Evolutionary conservation across 768 basidiomycete genomes (phyloP), one percentile per base, ranked within the genome.

Genomic region (Multifurca ochricompacta): DNA sequence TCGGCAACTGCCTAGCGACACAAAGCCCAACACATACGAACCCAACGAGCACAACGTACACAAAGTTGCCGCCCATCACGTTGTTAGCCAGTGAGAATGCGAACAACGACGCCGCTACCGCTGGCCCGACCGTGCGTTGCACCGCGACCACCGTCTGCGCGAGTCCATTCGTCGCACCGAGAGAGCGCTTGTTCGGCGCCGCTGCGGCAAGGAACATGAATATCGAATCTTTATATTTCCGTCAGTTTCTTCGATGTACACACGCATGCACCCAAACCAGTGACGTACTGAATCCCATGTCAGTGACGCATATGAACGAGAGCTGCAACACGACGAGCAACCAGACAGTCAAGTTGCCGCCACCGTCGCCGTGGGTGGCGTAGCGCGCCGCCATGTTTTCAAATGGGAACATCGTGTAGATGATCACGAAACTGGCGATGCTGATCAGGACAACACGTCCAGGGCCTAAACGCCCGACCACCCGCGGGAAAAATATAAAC

Each of bases 141-240:
- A 72, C 62, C 25, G 71, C 71, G 37, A 70, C 66, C 25, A 64
- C 53, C 52, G 65, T 63, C 74, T 75, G 65, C 31, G 66, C 64
- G 8, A 70, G n/a, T 52, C 85, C 85, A 58, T 87, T 87, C 21
- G 81, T 83, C 1, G 83, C 78, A 4, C 85, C 85, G 6, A 87
- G 73, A 7, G 81, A 78, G 10, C 77, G 76, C 27, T 75, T 74
- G 51, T 83, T 83, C 1, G 86, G 85, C 0, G 86, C 71, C 5
- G 85, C 74, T 2, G 78, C 77, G 6, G 77, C 73, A 53, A 88
- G 79, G 58, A 80, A 84, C 52, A 87, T 84, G 65, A 85, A 85
- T n/a, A 86, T 67, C 44, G 82, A 78, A 19, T 83, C 85, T 85
- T n/a, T n/a, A n/a, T n/a, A n/a, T n/a, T n/a, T n/a, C n/a, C n/a